Evolutionary conservation across 2,329 filamentous ascomycete species (phyloP).

Genomic region (Fusarium sp.): DNA sequence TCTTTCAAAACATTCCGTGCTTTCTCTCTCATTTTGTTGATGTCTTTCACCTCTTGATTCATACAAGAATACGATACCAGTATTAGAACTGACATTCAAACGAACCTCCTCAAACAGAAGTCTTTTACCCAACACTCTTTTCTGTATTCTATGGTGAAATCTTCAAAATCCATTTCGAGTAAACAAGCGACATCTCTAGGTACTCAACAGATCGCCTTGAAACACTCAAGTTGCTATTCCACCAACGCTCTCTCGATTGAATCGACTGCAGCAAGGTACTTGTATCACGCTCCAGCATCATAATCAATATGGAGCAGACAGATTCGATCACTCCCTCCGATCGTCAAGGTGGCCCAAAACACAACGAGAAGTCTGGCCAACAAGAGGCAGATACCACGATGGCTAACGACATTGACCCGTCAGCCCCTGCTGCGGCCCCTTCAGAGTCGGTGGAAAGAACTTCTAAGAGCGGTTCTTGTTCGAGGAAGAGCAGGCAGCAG

Average conservation of each 20-base stretch:
- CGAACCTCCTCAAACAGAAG: neutral
- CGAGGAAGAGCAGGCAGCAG: constrained; percentile 24
- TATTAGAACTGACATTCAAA: neutral
- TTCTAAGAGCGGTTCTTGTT: constrained; percentile 4
- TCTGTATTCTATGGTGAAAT: neutral
- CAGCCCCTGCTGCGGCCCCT: constrained; percentile 4
- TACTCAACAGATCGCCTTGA: neutral
- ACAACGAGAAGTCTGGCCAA: constrained; percentile 24
- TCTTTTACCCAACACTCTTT: neutral
- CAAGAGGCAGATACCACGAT: constrained; percentile 22
- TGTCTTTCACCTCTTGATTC: neutral
- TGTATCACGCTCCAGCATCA: neutral
- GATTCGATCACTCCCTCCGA: constrained; percentile 30
- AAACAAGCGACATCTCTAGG: neutral
- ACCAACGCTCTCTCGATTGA: neutral
- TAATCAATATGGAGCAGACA: constrained; percentile 30
- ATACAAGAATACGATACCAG: neutral
- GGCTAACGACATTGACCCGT: constrained; percentile 16
- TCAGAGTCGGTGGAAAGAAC: constrained; percentile 13
- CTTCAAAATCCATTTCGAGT: neutral
- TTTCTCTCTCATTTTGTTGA: neutral
- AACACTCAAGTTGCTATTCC: neutral
- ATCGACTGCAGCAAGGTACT: neutral
- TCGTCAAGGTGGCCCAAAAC: constrained; percentile 23
- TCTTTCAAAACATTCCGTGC: neutral